Percentiles rank a stretch among this genome's conserved stretches.
These are phyloP conservation scores for Dionaea muscipula DNA, from an alignment of 179 eudicot genomes.

Conservation along the genomic window DNA sequence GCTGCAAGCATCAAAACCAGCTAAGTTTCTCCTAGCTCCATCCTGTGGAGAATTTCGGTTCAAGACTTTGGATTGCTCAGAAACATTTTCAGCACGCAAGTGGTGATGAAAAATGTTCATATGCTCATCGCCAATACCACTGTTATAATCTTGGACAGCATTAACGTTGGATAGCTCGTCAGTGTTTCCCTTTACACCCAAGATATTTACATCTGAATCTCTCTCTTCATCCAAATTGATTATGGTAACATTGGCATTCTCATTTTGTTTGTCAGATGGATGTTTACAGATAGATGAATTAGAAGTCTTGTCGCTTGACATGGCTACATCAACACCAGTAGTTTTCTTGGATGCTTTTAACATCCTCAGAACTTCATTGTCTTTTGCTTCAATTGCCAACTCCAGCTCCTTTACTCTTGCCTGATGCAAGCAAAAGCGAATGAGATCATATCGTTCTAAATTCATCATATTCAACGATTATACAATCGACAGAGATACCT, in stretches of 20 bases:
- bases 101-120: constrained; percentile 12
- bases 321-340: constrained; percentile 4
- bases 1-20: constrained; percentile 13
- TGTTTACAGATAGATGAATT: constrained; percentile 11
- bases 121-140: background rate
- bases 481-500: constrained; percentile 27
- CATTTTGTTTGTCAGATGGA: constrained; percentile 14
- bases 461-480: background rate
- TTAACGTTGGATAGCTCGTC: constrained; percentile 3
- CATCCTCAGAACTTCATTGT: constrained; percentile 44
- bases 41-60: background rate
- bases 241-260: constrained; percentile 22
- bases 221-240: constrained; percentile 31
- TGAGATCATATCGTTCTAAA: background rate
- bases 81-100: constrained; percentile 10
- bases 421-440: constrained; percentile 20
- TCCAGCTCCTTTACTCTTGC: constrained; percentile 51
- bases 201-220: constrained; percentile 6
- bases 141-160: constrained; percentile 13
- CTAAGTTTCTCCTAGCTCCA: background rate
- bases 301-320: constrained; percentile 4
- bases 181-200: constrained; percentile 14
- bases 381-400: constrained; percentile 46
- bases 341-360: constrained; percentile 38
- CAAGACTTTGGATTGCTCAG: constrained; percentile 4